Evolutionary conservation across 2,329 filamentous ascomycete genomes (phyloP), one percentile per base, ranked within the genome.

Genomic region (Ophiocordyceps camponoti-rufipedis): DNA sequence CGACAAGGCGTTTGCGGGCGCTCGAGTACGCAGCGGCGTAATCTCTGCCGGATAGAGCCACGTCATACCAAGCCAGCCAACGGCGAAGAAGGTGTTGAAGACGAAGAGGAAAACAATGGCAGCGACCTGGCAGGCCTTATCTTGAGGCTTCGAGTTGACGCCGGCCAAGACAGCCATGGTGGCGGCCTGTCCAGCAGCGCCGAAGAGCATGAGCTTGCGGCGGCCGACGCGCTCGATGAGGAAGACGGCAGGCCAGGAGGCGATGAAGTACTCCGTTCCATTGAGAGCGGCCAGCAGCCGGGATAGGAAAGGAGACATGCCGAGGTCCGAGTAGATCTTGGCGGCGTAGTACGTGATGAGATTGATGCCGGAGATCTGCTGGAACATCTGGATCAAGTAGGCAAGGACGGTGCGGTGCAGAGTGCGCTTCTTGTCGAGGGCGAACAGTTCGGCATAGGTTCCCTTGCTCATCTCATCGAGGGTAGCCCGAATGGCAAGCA

Each of bases 171-270:
- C 68, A 2, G 77, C 71, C 81, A 85, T 85, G 44, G 74, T 68
- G 1, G 61, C 64, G 1, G 72, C 75, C 57, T 82, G 76, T 48
- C 76, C 76, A 2, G 70, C 56, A 35, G 75, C 75, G 45, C 81
- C 81, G 50, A 84, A 74, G 16, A 86, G 62, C 79, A 87, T 85
- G 48, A 86, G 70, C 54, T 74, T 73, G 16, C 82, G 71, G 28
- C 82, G 76, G 11, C 80, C 80, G 4, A 80, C 73, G 2, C 73
- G 70, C 58, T 82, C 78, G 35, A 82, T 75, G 28, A 80, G 66
- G 57, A 78, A 77, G 18, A 72, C 67, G 1, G 69, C 65, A 0
- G 69, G 68, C 74, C 78, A 74, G 3, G 79, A 79, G 1, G 72
- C 79, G 57, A 81, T 75, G 57, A 80, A 66, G 45, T 75, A 65